Percentiles rank a stretch among this genome's conserved stretches.
Evolutionary conservation across 225 moss, liverwort and hornwort species (phyloP).

Genomic region (Thuidium tamariscinum): DNA sequence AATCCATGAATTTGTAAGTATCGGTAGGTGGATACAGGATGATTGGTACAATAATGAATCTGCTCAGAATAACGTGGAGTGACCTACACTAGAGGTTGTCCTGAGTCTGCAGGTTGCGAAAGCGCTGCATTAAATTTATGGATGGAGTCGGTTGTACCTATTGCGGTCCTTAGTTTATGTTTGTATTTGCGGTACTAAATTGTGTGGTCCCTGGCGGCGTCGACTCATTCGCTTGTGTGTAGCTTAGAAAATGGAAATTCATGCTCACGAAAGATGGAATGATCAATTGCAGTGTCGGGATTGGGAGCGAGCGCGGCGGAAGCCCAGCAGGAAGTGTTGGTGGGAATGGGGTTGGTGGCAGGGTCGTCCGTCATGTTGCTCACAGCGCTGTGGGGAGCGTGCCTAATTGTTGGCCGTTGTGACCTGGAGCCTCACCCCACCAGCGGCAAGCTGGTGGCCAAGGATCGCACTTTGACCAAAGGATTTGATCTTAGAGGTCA

Average conservation of each 20-base stretch:
- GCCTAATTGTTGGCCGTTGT: constrained; percentile 71
- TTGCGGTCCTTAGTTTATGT: background rate
- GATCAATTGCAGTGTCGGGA: constrained; percentile 57
- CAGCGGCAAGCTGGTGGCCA: constrained; percentile 35
- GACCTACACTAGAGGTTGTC: background rate
- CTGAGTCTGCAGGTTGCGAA: background rate
- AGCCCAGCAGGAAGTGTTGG: constrained; percentile 75
- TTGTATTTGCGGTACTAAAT: background rate
- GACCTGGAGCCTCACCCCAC: constrained; percentile 28
- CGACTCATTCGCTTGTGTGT: background rate
- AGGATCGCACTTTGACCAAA: constrained; percentile 46
- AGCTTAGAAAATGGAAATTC: background rate
- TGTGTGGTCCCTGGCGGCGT: too few relatives aligned
- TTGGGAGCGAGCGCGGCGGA: constrained; percentile 54
- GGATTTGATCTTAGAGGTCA: constrained; percentile 50
- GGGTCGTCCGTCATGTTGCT: constrained; percentile 92
- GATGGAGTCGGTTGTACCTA: background rate
- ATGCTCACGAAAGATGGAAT: background rate
- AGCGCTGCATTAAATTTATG: background rate
- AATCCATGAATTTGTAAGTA: background rate
- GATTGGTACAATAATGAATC: background rate
- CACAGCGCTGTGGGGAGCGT: constrained; percentile 74
- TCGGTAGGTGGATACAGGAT: background rate
- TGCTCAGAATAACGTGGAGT: background rate
- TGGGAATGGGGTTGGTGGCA: constrained; percentile 89